phyloP scores from a whole-genome alignment of 441 rosid species.

The Erodium chrysanthum region DNA sequence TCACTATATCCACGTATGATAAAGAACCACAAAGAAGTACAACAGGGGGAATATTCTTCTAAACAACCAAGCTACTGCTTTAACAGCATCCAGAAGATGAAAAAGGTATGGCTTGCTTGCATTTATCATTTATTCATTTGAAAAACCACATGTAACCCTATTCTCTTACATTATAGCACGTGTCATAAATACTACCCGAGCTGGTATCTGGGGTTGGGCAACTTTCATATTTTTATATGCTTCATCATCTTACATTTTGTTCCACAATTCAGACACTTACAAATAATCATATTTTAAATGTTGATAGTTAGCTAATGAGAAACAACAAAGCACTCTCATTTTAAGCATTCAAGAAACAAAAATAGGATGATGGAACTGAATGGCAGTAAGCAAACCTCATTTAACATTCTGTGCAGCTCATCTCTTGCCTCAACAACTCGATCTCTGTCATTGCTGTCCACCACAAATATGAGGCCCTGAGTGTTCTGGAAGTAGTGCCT shows the following conservation, averaged over 20 bases:
- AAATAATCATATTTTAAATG: too few species aligned
- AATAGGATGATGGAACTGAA: too few species aligned
- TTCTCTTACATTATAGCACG: not conserved
- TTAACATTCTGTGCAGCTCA: slow-evolving; percentile 25
- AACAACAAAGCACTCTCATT: not conserved
- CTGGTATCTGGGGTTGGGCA: not conserved
- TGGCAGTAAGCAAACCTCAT: slow-evolving; percentile 13
- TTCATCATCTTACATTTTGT: not conserved
- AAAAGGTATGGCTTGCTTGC: not conserved
- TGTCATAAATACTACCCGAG: not conserved
- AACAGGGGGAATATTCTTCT: not conserved
- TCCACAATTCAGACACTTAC: too few species aligned
- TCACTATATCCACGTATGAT: not conserved
- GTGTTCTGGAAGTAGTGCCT: slow-evolving; percentile 28
- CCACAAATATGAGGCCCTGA: slow-evolving; percentile 26
- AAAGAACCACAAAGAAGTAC: not conserved
- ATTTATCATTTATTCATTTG: not conserved
- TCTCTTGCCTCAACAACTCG: slow-evolving; percentile 25
- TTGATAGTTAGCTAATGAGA: not conserved
- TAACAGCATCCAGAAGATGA: not conserved
- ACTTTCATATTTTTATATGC: not conserved
- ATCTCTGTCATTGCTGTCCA: slow-evolving; percentile 24
- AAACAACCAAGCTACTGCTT: not conserved
- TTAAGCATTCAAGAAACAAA: not conserved
- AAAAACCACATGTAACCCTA: not conserved